Percentiles rank a stretch among this genome's conserved stretches.
Evolutionary conservation across 2,329 filamentous ascomycete species (phyloP).

Genomic region (Colletotrichum salicis): DNA sequence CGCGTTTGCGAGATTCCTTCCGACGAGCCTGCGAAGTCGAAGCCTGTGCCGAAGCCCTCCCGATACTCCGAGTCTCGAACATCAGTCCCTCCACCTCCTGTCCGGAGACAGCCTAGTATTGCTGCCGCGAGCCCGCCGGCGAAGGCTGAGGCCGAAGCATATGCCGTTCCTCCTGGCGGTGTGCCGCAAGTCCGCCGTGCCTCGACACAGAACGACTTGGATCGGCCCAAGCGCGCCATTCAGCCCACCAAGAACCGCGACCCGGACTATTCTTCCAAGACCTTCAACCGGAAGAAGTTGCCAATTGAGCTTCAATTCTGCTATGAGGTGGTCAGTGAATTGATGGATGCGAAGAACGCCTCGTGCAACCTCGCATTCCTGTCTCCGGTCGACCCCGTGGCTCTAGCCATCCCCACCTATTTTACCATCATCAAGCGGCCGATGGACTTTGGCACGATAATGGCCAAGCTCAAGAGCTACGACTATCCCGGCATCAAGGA

Average conservation of each 20-base stretch:
- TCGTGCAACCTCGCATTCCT: conserved; percentile 79
- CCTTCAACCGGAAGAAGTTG: conserved; percentile 92
- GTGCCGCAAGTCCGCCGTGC: conserved; percentile 87
- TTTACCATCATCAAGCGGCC: conserved; percentile 95
- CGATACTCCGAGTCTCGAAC: conserved; percentile 58
- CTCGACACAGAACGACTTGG: conserved; percentile 79
- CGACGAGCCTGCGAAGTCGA: conserved; percentile 68
- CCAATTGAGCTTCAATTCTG: conserved; percentile 92
- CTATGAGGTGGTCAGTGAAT: conserved; percentile 80
- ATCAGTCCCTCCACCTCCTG: conserved; percentile 43
- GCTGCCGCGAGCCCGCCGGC: conserved; percentile 49
- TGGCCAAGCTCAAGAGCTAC: conserved; percentile 78
- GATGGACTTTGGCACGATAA: conserved; percentile 92
- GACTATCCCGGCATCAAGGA: conserved; percentile 86
- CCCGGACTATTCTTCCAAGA: conserved; percentile 80
- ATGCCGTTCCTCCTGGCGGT: conserved; percentile 81
- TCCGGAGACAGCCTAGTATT: conserved; percentile 44
- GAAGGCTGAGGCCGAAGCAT: conserved; percentile 57
- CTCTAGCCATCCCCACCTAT: conserved; percentile 92
- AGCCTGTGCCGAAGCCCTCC: conserved; percentile 60
- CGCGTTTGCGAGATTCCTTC: conserved; percentile 57
- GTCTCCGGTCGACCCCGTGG: conserved; percentile 89
- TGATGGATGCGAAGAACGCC: conserved; percentile 79
- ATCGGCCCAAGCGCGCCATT: conserved; percentile 91
- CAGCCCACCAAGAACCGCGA: conserved; percentile 92